These are phyloP conservation scores for Russula dissimulans DNA, from an alignment of 768 basidiomycete species.

Conservation along the genomic window DNA sequence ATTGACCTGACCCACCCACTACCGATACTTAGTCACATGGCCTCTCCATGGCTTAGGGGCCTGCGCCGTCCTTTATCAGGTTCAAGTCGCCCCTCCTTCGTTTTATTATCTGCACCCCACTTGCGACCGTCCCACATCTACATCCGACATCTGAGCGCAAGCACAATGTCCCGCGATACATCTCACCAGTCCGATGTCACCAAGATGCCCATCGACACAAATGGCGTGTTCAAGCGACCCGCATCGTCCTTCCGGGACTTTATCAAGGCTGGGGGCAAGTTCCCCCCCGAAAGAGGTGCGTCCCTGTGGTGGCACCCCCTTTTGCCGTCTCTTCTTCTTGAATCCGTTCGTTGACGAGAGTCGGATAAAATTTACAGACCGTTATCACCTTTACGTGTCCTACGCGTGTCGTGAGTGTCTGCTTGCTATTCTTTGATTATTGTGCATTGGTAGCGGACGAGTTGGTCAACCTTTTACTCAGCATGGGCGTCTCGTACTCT, in stretches of 20 bases:
- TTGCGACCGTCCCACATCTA: not conserved
- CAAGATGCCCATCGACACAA: conserved; percentile 42
- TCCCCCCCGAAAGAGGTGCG: conserved; percentile 69
- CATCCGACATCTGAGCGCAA: not conserved
- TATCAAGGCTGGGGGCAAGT: conserved; percentile 49
- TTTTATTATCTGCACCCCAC: not conserved
- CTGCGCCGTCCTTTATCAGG: not conserved
- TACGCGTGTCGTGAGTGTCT: conserved; percentile 68
- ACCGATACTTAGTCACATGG: not conserved
- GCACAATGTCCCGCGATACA: conserved; percentile 23
- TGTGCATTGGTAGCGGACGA: not conserved
- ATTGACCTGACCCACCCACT: too few species aligned
- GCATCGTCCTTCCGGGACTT: conserved; percentile 44
- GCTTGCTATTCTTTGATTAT: not conserved
- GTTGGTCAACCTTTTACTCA: conserved; percentile 22
- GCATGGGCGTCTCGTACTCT: conserved; percentile 92
- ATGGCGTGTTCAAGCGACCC: conserved; percentile 60
- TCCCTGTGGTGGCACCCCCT: not conserved
- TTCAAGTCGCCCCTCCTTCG: too few species aligned
- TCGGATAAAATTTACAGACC: conserved; percentile 36
- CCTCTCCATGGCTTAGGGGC: not conserved
- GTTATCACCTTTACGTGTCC: conserved; percentile 89
- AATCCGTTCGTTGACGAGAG: not conserved
- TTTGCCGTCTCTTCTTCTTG: too few species aligned
- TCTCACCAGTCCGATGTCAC: conserved; percentile 42